A percentile compares a stretch with the other conserved stretches of the same genome.
These are phyloP conservation scores for Populus alba DNA, from an alignment of 345 rosid species.

Conservation along the genomic window DNA sequence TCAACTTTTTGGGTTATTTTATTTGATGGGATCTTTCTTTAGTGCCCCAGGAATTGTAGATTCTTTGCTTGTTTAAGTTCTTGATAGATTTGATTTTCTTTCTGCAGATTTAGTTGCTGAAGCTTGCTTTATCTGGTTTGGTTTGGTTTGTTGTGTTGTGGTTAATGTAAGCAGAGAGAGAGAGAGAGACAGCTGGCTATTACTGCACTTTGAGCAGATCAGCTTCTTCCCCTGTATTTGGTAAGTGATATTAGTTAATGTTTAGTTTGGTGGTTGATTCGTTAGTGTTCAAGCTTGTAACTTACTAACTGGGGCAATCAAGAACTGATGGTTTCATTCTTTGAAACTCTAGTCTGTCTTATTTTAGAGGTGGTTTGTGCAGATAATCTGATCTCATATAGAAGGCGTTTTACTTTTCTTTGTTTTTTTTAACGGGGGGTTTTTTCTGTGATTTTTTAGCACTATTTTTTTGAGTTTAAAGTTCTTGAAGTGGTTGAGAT, in stretches of 20 bases:
- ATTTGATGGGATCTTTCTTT: neutral
- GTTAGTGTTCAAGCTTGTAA: neutral
- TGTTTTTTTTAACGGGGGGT: neutral
- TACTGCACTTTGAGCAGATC: neutral
- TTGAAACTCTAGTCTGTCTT: neutral
- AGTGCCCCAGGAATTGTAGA: neutral
- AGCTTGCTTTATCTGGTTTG: neutral
- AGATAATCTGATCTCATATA: neutral
- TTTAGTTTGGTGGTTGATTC: neutral
- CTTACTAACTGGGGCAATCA: neutral
- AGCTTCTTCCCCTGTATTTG: neutral
- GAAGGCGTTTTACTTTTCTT: neutral
- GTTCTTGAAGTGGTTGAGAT: neutral
- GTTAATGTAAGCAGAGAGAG: neutral
- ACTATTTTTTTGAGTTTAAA: neutral
- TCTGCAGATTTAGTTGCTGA: neutral
- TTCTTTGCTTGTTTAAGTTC: neutral
- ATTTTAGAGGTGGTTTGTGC: neutral
- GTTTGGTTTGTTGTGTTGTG: neutral
- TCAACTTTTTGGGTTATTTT: neutral
- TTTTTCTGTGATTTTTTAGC: too few relatives aligned
- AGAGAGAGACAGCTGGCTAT: neutral
- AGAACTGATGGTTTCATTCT: neutral
- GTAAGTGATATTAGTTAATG: neutral
- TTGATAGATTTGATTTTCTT: neutral